Base-by-base conservation (phyloP, 2,329 filamentous ascomycete species). In the Trichoderma afroharzianum region DNA sequence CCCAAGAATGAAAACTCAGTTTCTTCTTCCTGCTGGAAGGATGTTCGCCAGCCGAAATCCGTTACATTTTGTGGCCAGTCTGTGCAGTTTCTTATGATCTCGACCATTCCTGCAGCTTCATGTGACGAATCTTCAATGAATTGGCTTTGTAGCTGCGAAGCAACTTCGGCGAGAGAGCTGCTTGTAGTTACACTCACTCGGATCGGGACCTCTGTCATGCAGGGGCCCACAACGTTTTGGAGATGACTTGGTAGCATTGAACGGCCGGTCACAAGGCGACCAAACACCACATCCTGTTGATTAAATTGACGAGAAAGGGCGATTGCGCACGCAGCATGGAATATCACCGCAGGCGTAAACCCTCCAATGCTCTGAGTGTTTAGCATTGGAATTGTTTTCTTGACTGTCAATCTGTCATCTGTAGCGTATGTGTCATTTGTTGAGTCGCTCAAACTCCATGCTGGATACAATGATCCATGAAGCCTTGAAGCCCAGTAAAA, bases 151-250 rank as follows among this genome's bases (percentile, higher is more conserved):
- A 72, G 53, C 12, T 63, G 67, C 14, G 24, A 36, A 33, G 67
- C 57, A 62, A 70, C 43, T 1, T 32, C 58, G 6, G 21, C 28
- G 26, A 68, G 55, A 33, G 36, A 24, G 61, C 43, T 50, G 14
- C 61, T 62, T 28, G 64, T 18, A 26, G 6, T n/a, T 55, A 62
- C 39, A 7, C 12, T 18, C 14, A 64, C 32, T 36, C 66, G 15
- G 18, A 72, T 57, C 6, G 71, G 71, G 12, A 70, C 57, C 15
- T 57, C 47, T 32, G 57, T 72, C 55, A 70, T 62, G 50, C 66
- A 70, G n/a, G 71, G 64, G 30, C 71, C 71, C 11, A 70, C 71
- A n/a, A 72, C 59, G 39, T 63, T 70, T 32, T 70, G 71, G 18
- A 69, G 47, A 33, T n/a, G n/a, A 26, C 47, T 63, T 61, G 64